phyloP scores from a whole-genome alignment of 352 stramenopile species.

The Globisporangium solare region DNA sequence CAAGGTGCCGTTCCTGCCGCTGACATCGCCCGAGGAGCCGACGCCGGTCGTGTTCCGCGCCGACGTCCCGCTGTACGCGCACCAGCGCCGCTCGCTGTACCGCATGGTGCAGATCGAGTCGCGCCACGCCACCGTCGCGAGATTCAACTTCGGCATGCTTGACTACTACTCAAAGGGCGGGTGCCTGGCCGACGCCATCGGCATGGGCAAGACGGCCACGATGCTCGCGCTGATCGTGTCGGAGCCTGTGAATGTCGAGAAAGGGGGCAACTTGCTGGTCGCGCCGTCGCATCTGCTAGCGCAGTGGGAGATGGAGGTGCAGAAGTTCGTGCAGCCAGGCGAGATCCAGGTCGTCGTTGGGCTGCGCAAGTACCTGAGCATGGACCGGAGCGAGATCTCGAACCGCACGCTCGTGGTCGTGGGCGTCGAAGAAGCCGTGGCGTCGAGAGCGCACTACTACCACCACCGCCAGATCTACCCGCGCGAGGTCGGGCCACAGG shows the following conservation, averaged over 20 bases:
- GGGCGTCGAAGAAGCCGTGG: constrained; percentile 69
- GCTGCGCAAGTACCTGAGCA: constrained; percentile 45
- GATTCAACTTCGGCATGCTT: constrained; percentile 72
- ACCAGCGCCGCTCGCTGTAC: constrained; percentile 81
- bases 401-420: constrained; percentile 82
- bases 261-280: constrained; percentile 61
- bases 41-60: constrained; percentile 51
- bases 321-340: constrained; percentile 62
- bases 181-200: constrained; percentile 72
- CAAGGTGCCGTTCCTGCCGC: constrained; percentile 80
- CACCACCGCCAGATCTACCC: constrained; percentile 54
- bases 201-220: constrained; percentile 83
- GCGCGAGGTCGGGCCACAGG: constrained; percentile 26
- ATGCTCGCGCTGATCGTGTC: constrained; percentile 72
- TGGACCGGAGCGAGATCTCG: constrained; percentile 37
- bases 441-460: constrained; percentile 57
- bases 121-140: constrained; percentile 49
- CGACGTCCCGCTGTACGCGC: constrained; percentile 56
- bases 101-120: constrained; percentile 82
- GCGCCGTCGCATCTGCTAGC: constrained; percentile 74
- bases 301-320: constrained; percentile 77
- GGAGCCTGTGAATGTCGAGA: constrained; percentile 43
- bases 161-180: constrained; percentile 73
- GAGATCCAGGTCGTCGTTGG: constrained; percentile 76
- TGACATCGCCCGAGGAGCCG: constrained; percentile 55